Base-by-base conservation (phyloP, 306 rosid genomes). In the Acmispon strigosus region DNA sequence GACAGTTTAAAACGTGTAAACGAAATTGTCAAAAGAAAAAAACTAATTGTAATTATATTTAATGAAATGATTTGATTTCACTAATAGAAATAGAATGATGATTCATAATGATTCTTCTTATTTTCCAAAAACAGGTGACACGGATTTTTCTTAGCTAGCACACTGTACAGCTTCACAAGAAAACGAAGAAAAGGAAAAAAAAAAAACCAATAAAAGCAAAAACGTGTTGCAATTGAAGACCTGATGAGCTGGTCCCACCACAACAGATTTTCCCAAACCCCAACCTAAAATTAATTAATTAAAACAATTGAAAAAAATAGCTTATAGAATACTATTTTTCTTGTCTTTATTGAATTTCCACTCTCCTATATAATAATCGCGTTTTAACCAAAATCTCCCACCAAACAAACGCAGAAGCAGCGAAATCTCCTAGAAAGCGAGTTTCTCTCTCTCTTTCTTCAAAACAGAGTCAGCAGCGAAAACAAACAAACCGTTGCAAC, bases 151-250 rank as follows among this genome's bases (percentile, higher is more conserved):
- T 44, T 14, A 4, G 9, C 44, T 15, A n/a, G n/a, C n/a, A 55
- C 16, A 66, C 16, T 56, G 57, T 43, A 69, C 45, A 77, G 52
- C 29, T 61, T 54, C 15, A 67, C 18, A 48, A 47, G 36, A 37
- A 17, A 56, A 34, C 74, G 39, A 71, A 19, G n/a, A 43, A 49
- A 72, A n/a, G 9, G 13, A 5, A 37, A 32, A 27, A 49, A 5
- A 56, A 47, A 62, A 37, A 8, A 7, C 77, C 62, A 86, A 79
- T 5, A 58, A 78, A 80, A 44, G 85, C 42, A 83, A 87, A 87
- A 88, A 88, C 98, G 96, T 92, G 96, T 92, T 79, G 84, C 6
- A 27, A 66, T 79, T 66, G 80, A 74, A 8, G 39, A 62, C 78
- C 10, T 2, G 27, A 8, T 78, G 81, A 76, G 88, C 39, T 84